Percentiles rank a stretch among this genome's conserved stretches.
Evolutionary conservation across 495 filamentous ascomycete genomes (phyloP).

Genomic region (Neurospora sp.): DNA sequence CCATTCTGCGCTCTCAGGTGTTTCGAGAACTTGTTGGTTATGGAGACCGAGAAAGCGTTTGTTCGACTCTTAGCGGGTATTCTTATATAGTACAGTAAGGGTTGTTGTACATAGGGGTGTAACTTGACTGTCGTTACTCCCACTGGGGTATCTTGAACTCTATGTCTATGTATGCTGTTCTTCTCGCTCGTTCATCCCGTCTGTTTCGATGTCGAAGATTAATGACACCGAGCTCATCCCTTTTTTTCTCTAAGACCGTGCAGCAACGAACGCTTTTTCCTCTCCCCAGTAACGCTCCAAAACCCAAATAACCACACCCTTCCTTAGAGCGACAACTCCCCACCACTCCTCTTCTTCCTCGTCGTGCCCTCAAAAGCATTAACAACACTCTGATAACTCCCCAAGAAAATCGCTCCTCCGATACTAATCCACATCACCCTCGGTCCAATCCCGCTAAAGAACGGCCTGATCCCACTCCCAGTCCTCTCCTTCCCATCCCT

Average conservation of each 20-base stretch:
- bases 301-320: not conserved
- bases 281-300: not conserved
- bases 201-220: not conserved
- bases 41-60: not conserved
- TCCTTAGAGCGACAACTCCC: not conserved
- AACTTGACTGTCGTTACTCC: not conserved
- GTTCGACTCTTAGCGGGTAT: not conserved
- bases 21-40: not conserved
- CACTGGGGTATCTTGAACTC: not conserved
- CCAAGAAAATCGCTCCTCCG: constrained; percentile 90
- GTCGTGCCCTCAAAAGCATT: constrained; percentile 47
- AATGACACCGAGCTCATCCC: not conserved
- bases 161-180: not conserved
- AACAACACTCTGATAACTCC: constrained; percentile 86
- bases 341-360: constrained; percentile 5
- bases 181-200: not conserved
- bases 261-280: not conserved
- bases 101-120: not conserved
- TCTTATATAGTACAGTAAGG: not conserved
- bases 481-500: constrained; percentile 26
- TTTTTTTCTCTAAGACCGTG: not conserved
- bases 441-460: constrained; percentile 84
- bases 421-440: constrained; percentile 88
- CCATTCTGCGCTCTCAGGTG: not conserved
- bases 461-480: constrained; percentile 56